phyloP scores from a whole-genome alignment of 352 stramenopile species.

The Pythium pyrilobum region DNA sequence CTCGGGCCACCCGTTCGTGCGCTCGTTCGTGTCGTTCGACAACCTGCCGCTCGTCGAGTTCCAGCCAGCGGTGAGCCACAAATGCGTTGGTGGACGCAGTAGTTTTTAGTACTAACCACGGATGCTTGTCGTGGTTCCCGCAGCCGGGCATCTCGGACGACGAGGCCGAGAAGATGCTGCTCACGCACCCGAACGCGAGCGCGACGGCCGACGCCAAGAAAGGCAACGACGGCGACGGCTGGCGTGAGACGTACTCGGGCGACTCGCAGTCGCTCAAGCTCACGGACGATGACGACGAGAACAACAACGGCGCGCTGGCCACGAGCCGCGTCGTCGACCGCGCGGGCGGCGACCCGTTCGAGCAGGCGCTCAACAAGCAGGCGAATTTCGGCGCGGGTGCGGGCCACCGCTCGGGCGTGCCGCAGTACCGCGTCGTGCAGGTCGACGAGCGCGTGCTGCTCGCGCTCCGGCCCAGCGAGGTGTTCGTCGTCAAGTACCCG shows the following conservation, averaged over 20 bases:
- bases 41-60: conserved; percentile 96
- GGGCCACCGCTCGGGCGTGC: conserved; percentile 41
- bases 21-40: conserved; percentile 95
- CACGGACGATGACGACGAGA: conserved; percentile 47
- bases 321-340: conserved; percentile 18
- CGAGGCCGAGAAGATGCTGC: conserved; percentile 80
- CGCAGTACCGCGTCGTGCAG: conserved; percentile 70
- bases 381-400: conserved; percentile 38
- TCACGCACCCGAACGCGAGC: conserved; percentile 43
- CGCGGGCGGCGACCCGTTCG: conserved; percentile 52
- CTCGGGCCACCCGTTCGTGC: conserved; percentile 93
- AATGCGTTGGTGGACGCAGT: neutral
- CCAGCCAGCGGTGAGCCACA: conserved; percentile 43
- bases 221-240: conserved; percentile 24
- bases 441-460: conserved; percentile 70
- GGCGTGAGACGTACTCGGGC: conserved; percentile 57
- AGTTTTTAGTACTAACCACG: neutral
- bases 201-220: conserved; percentile 15
- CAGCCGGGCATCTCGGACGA: conserved; percentile 71
- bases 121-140: neutral
- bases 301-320: conserved; percentile 20
- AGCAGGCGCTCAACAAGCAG: conserved; percentile 84
- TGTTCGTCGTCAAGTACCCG: conserved; percentile 85
- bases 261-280: conserved; percentile 81
- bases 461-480: conserved; percentile 70